Base-by-base conservation (phyloP, 768 basidiomycete species). In the Amanita pallidorosea region DNA sequence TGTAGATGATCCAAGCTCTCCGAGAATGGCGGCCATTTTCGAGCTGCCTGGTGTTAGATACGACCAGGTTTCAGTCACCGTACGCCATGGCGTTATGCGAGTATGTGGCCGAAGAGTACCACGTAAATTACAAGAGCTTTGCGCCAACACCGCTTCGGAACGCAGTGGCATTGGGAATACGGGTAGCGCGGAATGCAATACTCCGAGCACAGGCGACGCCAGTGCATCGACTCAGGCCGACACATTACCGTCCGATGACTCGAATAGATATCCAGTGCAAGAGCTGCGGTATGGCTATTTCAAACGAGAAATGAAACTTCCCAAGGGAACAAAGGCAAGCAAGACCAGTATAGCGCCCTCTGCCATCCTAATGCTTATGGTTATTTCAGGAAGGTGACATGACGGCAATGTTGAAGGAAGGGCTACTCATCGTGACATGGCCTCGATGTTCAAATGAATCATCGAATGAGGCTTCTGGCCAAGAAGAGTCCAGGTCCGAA, bases 221-320 rank as follows among this genome's bases (percentile, higher is more conserved):
- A 15, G 18, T 20, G 18, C 11, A n/a, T 18, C 8, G 27, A 29
- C 7, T 29, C 11, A 23, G 27, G 11, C 3, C n/a, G 7, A 25
- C 23, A 13, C 31, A 27, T 34, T 18, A 35, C n/a, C 5, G 33
- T 13, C 33, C 33, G 1, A 13, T 13, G 13, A 33, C 33, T 33
- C 13, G 13, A 33, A 33, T 33, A 31, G 42, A 15, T 37, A 56
- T 27, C 60, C 62, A 8, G 45, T 63, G 7, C 64, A 69, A 12
- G 75, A 76, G 43, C 56, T 76, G 15, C 66, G 73, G 8, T 74
- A 69, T 49, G 75, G 75, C 5, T 53, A 56, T n/a, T 76, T 76
- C 54, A 61, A 62, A 7, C 67, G 73, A 9, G 57, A 61, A 5
- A 55, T 76, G 8, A 61, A 56, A 18, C 52, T 76, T 13, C 71